Evolutionary conservation across 2,329 filamentous ascomycete species (phyloP).

Genomic region (Mariannaea elegans): DNA sequence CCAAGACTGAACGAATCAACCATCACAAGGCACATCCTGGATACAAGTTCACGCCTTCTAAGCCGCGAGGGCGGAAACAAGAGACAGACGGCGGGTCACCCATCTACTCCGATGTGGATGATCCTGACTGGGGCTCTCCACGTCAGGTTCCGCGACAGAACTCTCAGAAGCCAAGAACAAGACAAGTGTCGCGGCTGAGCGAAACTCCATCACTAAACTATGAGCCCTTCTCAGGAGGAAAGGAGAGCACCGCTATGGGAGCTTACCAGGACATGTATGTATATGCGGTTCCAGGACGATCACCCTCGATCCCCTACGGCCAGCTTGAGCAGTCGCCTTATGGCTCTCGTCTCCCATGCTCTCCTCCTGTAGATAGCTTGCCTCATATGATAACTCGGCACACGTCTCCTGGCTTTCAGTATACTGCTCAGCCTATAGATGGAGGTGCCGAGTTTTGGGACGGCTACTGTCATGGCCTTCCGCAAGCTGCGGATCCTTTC

Average conservation of each 20-base stretch:
- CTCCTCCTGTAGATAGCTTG: constrained; percentile 7
- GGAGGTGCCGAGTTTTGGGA: constrained; percentile 10
- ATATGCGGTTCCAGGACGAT: constrained; percentile 23
- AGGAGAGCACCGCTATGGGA: constrained; percentile 11
- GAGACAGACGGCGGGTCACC: constrained; percentile 22
- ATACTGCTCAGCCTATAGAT: constrained; percentile 21
- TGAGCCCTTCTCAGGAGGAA: constrained; percentile 15
- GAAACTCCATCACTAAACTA: constrained; percentile 29
- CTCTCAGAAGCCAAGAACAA: constrained; percentile 21
- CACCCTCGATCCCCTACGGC: constrained; percentile 24
- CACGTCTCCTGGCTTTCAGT: constrained; percentile 32
- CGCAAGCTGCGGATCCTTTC: not conserved
- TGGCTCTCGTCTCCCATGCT: constrained; percentile 16
- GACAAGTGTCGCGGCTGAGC: constrained; percentile 28
- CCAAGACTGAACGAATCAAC: constrained; percentile 82
- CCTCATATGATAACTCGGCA: constrained; percentile 29
- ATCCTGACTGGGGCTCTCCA: constrained; percentile 33
- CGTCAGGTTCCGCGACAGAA: constrained; percentile 8
- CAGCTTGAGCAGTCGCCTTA: constrained; percentile 27
- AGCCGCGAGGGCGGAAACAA: constrained; percentile 58
- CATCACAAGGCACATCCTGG: constrained; percentile 86
- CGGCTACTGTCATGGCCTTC: constrained; percentile 19
- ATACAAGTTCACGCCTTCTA: constrained; percentile 94
- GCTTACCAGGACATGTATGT: constrained; percentile 27
- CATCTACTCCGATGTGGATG: constrained; percentile 29